Base-by-base conservation (phyloP, 139 green algal genomes). In the Chlorella sp. region DNA sequence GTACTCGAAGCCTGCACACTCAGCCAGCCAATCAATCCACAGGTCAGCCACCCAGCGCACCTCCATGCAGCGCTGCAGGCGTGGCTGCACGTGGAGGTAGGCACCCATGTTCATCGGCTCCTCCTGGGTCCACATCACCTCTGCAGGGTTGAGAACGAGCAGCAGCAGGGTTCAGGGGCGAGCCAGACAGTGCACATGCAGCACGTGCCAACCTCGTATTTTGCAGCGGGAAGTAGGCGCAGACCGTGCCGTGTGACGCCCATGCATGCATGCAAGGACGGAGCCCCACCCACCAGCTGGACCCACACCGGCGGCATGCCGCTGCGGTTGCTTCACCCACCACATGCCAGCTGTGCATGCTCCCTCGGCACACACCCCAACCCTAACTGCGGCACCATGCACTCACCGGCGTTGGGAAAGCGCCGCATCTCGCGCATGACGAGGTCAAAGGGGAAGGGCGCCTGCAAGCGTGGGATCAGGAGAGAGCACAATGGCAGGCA, bases 101-200 rank as follows among this genome's bases (percentile, higher is more conserved):
- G 95, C 95, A 20, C 97, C 97, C 97, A 99, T 98, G 95, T 99
- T 99, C 93, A 97, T 96, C 46, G 96, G 97, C 93, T 99, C 97
- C 92, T 99, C 97, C 88, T 99, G 97, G 65, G 80, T 90, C 96
- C 96, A 98, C 79, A 98, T 62, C 30, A 97, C 86, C 84, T 95
- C 77, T 83, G 91, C 79, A 74, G 30, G 34, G 30, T 51, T 48
- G 68, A n/a, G 38, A n/a, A n/a, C n/a, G n/a, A n/a, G n/a, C n/a
- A n/a, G n/a, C n/a, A n/a, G n/a, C n/a, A n/a, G n/a, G n/a, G n/a
- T n/a, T n/a, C n/a, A n/a, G 32, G 26, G 48, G 48, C 38, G 36
- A 72, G 51, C n/a, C n/a, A 1, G 68, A 40, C 13, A 65, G 73
- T 30, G 86, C 41, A 20, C 22, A 3, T 6, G 9, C 56, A 65